phyloP scores from a whole-genome alignment of 345 rosid genomes.

The Turnera subulata region DNA sequence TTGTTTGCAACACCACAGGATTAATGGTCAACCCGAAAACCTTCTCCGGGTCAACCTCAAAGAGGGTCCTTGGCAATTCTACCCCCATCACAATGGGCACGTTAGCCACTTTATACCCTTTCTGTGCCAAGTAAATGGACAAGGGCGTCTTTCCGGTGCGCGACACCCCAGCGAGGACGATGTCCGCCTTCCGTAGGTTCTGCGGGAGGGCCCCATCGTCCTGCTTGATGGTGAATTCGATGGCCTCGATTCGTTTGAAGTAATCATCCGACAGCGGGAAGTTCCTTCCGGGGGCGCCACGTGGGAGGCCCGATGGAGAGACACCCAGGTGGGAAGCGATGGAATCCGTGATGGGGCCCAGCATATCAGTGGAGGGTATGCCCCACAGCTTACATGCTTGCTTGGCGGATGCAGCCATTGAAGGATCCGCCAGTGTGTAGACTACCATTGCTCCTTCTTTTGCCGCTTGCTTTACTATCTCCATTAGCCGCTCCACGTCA shows the following conservation, averaged over 20 bases:
- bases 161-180: conserved; percentile 77
- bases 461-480: conserved; percentile 77
- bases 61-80: conserved; percentile 56
- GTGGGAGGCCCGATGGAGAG: conserved; percentile 77
- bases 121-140: conserved; percentile 75
- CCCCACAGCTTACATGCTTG: conserved; percentile 70
- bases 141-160: conserved; percentile 83
- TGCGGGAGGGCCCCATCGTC: conserved; percentile 82
- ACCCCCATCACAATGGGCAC: conserved; percentile 78
- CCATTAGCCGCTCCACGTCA: conserved; percentile 63
- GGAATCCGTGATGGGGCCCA: conserved; percentile 86
- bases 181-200: conserved; percentile 64
- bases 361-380: conserved; percentile 60
- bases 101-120: conserved; percentile 82
- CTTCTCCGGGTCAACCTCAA: conserved; percentile 61
- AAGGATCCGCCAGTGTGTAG: conserved; percentile 76
- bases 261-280: conserved; percentile 60
- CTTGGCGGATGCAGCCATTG: conserved; percentile 64
- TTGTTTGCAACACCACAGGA: conserved; percentile 65
- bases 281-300: conserved; percentile 56
- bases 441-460: conserved; percentile 73
- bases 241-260: conserved; percentile 65
- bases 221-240: conserved; percentile 87
- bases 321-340: conserved; percentile 77
- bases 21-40: conserved; percentile 73